Evolutionary conservation across 2,329 filamentous ascomycete genomes (phyloP).

Genomic region (Neoscytalidium dimidiatum): DNA sequence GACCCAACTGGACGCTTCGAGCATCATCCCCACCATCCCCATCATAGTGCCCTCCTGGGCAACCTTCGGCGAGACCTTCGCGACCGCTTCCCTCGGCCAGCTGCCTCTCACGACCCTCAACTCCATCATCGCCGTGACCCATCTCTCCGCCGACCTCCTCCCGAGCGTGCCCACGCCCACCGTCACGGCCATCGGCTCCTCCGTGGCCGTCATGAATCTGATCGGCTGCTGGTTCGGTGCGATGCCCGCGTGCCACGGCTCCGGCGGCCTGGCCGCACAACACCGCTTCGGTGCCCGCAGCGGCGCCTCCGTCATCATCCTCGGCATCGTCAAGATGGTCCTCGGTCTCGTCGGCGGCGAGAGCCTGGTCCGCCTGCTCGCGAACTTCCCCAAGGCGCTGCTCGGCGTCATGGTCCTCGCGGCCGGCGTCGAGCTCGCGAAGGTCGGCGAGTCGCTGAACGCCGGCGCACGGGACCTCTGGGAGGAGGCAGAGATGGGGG

Average conservation of each 20-base stretch:
- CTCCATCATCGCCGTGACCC: slow-evolving; percentile 84
- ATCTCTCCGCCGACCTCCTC: slow-evolving; percentile 75
- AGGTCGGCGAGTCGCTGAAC: slow-evolving; percentile 82
- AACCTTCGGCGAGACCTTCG: slow-evolving; percentile 56
- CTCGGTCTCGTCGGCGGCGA: slow-evolving; percentile 73
- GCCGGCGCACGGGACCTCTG: slow-evolving; percentile 64
- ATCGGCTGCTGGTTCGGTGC: slow-evolving; percentile 86
- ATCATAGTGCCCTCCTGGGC: slow-evolving; percentile 46
- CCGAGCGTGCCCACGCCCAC: slow-evolving; percentile 59
- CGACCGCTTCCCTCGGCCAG: slow-evolving; percentile 77
- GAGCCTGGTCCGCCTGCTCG: slow-evolving; percentile 69
- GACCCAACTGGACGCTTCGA: slow-evolving; percentile 24
- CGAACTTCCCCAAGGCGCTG: slow-evolving; percentile 72
- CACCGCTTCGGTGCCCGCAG: slow-evolving; percentile 89
- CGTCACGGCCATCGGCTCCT: slow-evolving; percentile 76
- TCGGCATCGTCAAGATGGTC: slow-evolving; percentile 74
- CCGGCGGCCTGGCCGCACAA: slow-evolving; percentile 86
- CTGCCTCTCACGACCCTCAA: slow-evolving; percentile 90
- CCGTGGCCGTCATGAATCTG: slow-evolving; percentile 82
- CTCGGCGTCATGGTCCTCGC: slow-evolving; percentile 89
- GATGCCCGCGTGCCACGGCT: slow-evolving; percentile 95
- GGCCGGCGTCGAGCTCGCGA: slow-evolving; percentile 82
- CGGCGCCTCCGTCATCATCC: slow-evolving; percentile 77
- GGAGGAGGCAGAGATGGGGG: slow-evolving; percentile 38
- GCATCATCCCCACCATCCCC: slow-evolving; percentile 44